Evolutionary conservation across 2,329 filamentous ascomycete species (phyloP), one percentile per base, ranked within the genome.

Genomic region (Botrytis sinoallii): DNA sequence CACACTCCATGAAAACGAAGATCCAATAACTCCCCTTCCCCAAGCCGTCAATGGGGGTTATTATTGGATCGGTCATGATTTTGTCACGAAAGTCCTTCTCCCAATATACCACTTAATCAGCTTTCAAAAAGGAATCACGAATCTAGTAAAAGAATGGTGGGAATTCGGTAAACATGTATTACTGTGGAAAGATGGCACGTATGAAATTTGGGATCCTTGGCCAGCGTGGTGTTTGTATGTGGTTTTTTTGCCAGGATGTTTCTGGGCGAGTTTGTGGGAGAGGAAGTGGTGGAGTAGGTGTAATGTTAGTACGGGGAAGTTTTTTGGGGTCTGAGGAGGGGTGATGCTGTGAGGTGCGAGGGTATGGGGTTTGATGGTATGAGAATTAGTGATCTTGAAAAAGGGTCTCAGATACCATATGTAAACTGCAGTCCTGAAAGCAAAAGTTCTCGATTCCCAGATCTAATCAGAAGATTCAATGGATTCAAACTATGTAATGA

Each of bases 11-110:
- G 1, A 52, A 22, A 7, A 55, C 75, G 5, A 65, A 12, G 35
- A 69, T 0, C 70, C 76, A 22, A 52, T 82, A 76, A 40, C 81
- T 79, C 8, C 75, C 40, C 4, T 73, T 74, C 59, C 74, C 80
- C 72, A 76, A 10, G n/a, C 4, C 4, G 18, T 32, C 48, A 72
- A 60, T 77, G 78, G 20, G 10, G 85, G 75, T 1, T 87, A 86
- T 77, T 92, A 91, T 81, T 93, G 91, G 91, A 79, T 90, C n/a
- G 89, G 87, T 0, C 90, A 93, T 75, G 91, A 93, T 73, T 82
- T 90, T 1, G 83, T 85, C 1, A 81, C 86, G 1, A 57, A 68
- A 38, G 79, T 90, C 0, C 52, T 90, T 0, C 80, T 85, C 0
- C 88, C 87, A 0, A 75, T 88, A 0, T 76, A 85, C 0, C 70